Evolutionary conservation across 2,329 filamentous ascomycete species (phyloP), one percentile per base, ranked within the genome.

Genomic region (Aspergillus fumigatus): DNA sequence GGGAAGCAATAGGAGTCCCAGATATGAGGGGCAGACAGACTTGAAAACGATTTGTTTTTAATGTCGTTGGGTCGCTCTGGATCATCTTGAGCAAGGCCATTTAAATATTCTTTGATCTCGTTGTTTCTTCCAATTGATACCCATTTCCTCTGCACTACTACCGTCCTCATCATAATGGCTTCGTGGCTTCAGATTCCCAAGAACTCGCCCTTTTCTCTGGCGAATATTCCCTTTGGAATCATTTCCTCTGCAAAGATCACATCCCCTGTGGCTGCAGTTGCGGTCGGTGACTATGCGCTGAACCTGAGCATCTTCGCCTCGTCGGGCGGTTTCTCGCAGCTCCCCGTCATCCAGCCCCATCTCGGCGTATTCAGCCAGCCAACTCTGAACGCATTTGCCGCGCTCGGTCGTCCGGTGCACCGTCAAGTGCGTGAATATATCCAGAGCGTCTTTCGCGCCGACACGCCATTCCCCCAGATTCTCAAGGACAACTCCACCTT

Each of bases 201-300:
- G 52, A 76, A 79, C 55, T 87, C 83, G 55, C 84, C 86, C 66
- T 92, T 92, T 74, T 90, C 89, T 8, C 77, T 93, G 52, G 84
- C 87, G 67, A 94, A 94, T 70, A 87, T 94, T 53, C 90, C 90
- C 1, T 93, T 93, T 67, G 90, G 90, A 66, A 86, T 94, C 76
- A 89, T 94, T 68, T 88, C 85, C 29, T 88, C 87, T 0, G 61
- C 79, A 2, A 72, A 78, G 5, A 79, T 83, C 57, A 65, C 79
- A 10, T 79, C 79, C 26, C 87, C 80, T 1, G 85, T 86, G 27
- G 81, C 85, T 9, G 89, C 88, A 14, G 76, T 89, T 58, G 88
- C 88, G 9, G 88, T 94, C 64, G 90, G 89, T 50, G 81, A 86
- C 32, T 77, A 89, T 72, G 88, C 84, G 0, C 75, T 94, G 48